Base-by-base conservation (phyloP, 495 filamentous ascomycete species). In the Aspergillus nidulans region DNA sequence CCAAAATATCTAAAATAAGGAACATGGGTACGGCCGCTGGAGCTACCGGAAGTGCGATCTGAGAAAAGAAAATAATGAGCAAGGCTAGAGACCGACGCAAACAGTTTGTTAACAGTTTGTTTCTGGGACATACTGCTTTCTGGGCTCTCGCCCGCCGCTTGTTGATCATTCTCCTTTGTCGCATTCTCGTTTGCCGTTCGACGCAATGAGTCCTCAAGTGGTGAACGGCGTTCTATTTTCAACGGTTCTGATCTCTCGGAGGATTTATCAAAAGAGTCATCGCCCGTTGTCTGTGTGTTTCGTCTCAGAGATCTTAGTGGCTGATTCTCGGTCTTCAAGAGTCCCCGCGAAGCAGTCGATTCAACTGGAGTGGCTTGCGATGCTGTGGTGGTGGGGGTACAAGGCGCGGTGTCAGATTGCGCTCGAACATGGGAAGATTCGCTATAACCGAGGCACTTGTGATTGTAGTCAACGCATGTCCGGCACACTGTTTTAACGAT, bases 1-100 rank as follows among this genome's bases (percentile, higher is more conserved):
- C 90, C 90, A 64, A 92, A 92, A 63, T 92, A 95, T 41, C 90
- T 75, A 66, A 92, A 95, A 65, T 91, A 95, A 2, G 90, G 89
- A 52, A 92, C 87, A 49, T 89, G 86, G 57, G 86, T 74, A 74
- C 85, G 68, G 48, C 62, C 63, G 10, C 55, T 58, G 20, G 71
- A 71, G 63, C 71, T 72, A 28, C 75, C 24, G 32, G 72, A 74
- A n/a, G 72, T 74, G 15, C 72, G 69, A 53, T 63, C 73, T 76
- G 43, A 28, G 28, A 9, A 15, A 39, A 36, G 8, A 18, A 19
- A 19, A 26, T 18, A 19, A 43, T 71, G 41, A 69, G 62, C 48
- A 56, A 52, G 25, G 23, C 42, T 16, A 24, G 36, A 19, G 0
- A 42, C 21, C 39, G 21, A 26, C 28, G 25, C n/a, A n/a, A 12